Evolutionary conservation across 2,329 filamentous ascomycete genomes (phyloP), one percentile per base, ranked within the genome.

Genomic region (Thelonectria rubi): DNA sequence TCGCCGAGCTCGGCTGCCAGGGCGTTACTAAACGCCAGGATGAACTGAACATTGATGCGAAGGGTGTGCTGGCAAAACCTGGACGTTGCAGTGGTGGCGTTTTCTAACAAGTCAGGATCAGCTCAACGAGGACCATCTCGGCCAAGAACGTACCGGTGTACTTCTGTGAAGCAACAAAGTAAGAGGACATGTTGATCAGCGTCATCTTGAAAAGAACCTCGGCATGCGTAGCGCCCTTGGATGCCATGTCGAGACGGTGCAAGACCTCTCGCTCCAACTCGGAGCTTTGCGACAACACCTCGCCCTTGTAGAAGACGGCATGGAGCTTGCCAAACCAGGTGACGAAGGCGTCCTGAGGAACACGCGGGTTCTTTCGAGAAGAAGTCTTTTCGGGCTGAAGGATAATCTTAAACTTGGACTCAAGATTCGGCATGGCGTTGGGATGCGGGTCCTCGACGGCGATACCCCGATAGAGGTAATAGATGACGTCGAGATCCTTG

Each of bases 291-390:
- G 87, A 79, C 69, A 95, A 94, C 46, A 88, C 84, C 62, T 90
- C 84, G 32, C 92, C 93, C 63, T 89, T 89, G 77, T 91, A 94
- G 76, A 92, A 94, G 72, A 90, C 88, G 49, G 92, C 92, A 74
- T 97, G 94, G 45, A 97, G 84, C 68, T 91, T 89, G 62, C 94
- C 86, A 71, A 97, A 97, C 90, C 93, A 95, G 53, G 88, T 86
- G 48, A 89, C 82, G 58, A 97, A 84, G 37, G 88, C 87, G 66
- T 88, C 86, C 40, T 85, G 83, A 2, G 85, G 68, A 39, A 63
- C 82, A 57, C 69, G 69, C 6, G 62, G 46, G 50, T 64, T 66
- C 59, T 70, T 71, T 55, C 71, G 69, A 62, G 76, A 58, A 65
- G 73, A 64, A 67, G 73, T 60, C 73, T 70, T 71, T 37, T 71